Percentiles rank a stretch among this genome's conserved stretches.
phyloP scores from a whole-genome alignment of 495 filamentous ascomycete species.

The Barbatosphaeria neglecta region DNA sequence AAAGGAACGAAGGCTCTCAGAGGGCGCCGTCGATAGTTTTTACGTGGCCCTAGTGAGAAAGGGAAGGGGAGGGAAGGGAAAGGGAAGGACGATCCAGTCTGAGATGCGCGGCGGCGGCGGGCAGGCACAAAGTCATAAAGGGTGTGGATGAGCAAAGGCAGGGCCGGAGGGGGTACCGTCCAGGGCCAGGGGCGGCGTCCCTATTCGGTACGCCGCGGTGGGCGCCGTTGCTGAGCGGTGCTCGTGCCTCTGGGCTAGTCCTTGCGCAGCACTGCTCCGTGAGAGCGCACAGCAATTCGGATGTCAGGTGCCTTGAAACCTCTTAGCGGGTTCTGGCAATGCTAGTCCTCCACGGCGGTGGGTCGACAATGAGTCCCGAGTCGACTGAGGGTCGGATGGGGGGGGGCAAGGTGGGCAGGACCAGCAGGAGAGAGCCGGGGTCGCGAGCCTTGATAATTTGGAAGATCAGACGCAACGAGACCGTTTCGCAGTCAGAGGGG shows the following conservation, averaged over 20 bases:
- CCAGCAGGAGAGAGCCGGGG: not conserved
- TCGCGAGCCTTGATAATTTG: conserved; percentile 4
- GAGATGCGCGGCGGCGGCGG: conserved; percentile 22
- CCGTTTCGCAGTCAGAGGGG: conserved; percentile 24
- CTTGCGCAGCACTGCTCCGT: too few species aligned
- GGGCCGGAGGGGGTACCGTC: not conserved
- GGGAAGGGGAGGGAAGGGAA: conserved; percentile 8
- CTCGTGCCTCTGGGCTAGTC: too few species aligned
- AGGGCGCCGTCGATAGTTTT: conserved; percentile 15
- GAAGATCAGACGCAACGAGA: conserved; percentile 18
- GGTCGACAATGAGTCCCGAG: not conserved
- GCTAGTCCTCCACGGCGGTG: conserved; percentile 2
- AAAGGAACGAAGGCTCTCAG: conserved; percentile 27
- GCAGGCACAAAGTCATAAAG: conserved; percentile 37
- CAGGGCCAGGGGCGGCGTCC: not conserved
- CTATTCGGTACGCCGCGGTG: not conserved
- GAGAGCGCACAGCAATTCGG: too few species aligned
- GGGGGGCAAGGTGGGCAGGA: conserved; percentile 1
- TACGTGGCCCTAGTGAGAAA: conserved; percentile 21
- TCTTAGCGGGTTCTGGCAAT: conserved; percentile 18
- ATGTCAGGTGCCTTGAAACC: conserved; percentile 25
- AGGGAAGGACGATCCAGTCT: too few species aligned
- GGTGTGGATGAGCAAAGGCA: not conserved
- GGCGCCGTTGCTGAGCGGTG: too few species aligned
- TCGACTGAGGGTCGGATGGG: not conserved